These are phyloP conservation scores for Myxozyma neglecta DNA, from an alignment of 805 yeast species.

Conservation along the genomic window DNA sequence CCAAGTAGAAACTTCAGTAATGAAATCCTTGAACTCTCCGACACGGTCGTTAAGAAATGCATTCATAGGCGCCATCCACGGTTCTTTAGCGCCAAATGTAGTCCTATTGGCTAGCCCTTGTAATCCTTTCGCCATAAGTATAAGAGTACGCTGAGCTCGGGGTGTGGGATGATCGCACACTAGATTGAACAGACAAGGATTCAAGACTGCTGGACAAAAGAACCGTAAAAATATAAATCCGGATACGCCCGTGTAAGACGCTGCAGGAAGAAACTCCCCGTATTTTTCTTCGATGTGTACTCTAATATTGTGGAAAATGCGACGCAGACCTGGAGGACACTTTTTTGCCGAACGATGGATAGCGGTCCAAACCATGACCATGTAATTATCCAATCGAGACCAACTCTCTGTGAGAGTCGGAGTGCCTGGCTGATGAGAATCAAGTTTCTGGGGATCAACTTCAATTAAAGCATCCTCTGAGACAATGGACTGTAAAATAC, in stretches of 20 bases:
- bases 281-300: slow-evolving; percentile 50
- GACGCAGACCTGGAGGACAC: slow-evolving; percentile 66
- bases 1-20: slow-evolving; percentile 59
- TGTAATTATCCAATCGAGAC: slow-evolving; percentile 30
- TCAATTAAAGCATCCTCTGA: slow-evolving; percentile 61
- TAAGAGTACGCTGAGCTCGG: slow-evolving; percentile 70
- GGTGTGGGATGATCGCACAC: slow-evolving; percentile 71
- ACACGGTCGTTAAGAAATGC: slow-evolving; percentile 59
- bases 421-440: slow-evolving; percentile 35
- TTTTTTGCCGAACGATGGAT: slow-evolving; percentile 70
- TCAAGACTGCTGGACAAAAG: slow-evolving; percentile 87
- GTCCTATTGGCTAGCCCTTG: slow-evolving; percentile 78
- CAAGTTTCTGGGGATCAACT: slow-evolving; percentile 69
- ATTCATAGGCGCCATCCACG: slow-evolving; percentile 72
- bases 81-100: slow-evolving; percentile 77
- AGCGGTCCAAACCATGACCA: slow-evolving; percentile 56
- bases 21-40: slow-evolving; percentile 62
- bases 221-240: slow-evolving; percentile 83
- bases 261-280: slow-evolving; percentile 34
- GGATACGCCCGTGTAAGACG: slow-evolving; percentile 67
- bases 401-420: slow-evolving; percentile 33
- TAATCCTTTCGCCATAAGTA: slow-evolving; percentile 75
- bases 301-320: slow-evolving; percentile 62
- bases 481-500: slow-evolving; percentile 58
- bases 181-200: slow-evolving; percentile 81